A percentile compares a stretch with the other conserved stretches of the same genome.
Evolutionary conservation across 2,329 filamentous ascomycete genomes (phyloP).

Genomic region (Esteya vermicola): DNA sequence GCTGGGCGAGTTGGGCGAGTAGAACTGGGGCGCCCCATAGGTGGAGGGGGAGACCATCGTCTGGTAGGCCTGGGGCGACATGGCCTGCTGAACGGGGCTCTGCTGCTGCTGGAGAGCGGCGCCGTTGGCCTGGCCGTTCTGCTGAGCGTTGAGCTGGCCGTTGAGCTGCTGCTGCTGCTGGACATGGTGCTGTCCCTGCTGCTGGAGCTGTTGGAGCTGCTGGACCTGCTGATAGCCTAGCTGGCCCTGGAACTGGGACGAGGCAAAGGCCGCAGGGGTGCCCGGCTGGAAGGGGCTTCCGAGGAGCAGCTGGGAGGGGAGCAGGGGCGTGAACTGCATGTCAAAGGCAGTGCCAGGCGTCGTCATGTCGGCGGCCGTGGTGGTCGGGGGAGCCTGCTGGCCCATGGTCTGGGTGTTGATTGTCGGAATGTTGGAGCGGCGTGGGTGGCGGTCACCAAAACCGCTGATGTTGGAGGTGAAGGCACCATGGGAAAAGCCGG

Average conservation of each 20-base stretch:
- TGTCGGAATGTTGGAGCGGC: conserved; percentile 72
- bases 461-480: conserved; percentile 77
- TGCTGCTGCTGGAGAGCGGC: conserved; percentile 29
- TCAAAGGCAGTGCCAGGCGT: conserved; percentile 84
- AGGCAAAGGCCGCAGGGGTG: conserved; percentile 78
- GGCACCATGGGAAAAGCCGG: conserved; percentile 83
- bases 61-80: conserved; percentile 76
- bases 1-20: conserved; percentile 73
- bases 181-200: conserved; percentile 29
- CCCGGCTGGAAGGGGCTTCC: conserved; percentile 95
- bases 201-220: conserved; percentile 47
- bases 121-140: conserved; percentile 38
- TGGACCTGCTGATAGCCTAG: conserved; percentile 54
- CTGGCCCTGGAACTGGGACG: conserved; percentile 75
- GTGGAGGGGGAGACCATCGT: conserved; percentile 74
- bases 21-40: conserved; percentile 70
- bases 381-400: conserved; percentile 23
- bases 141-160: conserved; percentile 37
- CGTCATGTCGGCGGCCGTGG: conserved; percentile 49
- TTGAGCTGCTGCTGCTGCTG: background rate
- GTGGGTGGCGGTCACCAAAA: conserved; percentile 76
- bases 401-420: conserved; percentile 73
- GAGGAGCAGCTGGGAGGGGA: conserved; percentile 86
- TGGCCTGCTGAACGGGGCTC: conserved; percentile 62
- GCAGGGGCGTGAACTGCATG: conserved; percentile 95